A percentile compares a stretch with the other conserved stretches of the same genome.
phyloP scores from a whole-genome alignment of 768 basidiomycete genomes.

The Russula abietina region DNA sequence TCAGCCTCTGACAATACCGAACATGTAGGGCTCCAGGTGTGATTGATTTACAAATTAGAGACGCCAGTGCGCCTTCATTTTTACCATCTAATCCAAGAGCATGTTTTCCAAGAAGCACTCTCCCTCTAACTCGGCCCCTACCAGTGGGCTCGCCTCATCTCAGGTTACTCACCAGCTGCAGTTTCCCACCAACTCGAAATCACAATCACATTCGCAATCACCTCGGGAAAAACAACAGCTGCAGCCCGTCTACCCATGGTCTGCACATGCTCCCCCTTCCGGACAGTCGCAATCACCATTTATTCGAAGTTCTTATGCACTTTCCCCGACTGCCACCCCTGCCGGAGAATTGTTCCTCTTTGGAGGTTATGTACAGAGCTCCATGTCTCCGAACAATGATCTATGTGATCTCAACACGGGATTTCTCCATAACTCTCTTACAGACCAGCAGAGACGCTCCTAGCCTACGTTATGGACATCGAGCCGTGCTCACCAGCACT shows the following conservation, averaged over 20 bases:
- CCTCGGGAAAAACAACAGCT: too few species aligned
- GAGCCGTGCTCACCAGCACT: constrained; percentile 87
- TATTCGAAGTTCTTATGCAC: constrained; percentile 90
- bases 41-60: neutral
- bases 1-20: too few species aligned
- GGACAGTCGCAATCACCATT: constrained; percentile 70
- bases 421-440: constrained; percentile 71
- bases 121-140: too few species aligned
- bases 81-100: neutral
- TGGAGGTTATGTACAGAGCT: constrained; percentile 89
- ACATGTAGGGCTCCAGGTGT: too few species aligned
- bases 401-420: constrained; percentile 70
- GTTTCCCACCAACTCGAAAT: too few species aligned
- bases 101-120: too few species aligned
- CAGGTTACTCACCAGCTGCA: too few species aligned
- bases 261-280: too few species aligned
- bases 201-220: too few species aligned
- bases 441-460: constrained; percentile 88
- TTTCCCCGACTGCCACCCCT: constrained; percentile 67
- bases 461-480: constrained; percentile 83
- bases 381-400: constrained; percentile 67
- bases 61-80: constrained; percentile 15
- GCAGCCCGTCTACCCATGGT: too few species aligned
- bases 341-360: constrained; percentile 92
- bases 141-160: too few species aligned